Percentiles rank a stretch among this genome's conserved stretches.
Conservation (phyloP, 2,329 filamentous ascomycete genomes). For the Apiospora hydei region DNA sequence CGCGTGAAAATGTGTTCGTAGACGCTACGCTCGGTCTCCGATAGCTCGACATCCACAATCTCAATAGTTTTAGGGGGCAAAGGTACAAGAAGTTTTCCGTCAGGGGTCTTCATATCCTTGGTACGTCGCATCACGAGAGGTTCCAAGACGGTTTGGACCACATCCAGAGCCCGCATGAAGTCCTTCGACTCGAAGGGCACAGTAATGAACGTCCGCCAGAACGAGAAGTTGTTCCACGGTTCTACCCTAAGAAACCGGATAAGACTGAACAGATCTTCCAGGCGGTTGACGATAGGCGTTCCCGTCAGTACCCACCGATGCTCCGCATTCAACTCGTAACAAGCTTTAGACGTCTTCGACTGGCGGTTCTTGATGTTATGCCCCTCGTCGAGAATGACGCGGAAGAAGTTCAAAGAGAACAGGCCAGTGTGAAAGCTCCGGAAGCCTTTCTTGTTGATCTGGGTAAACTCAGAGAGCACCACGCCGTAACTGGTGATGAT, state of each 20-base stretch:
- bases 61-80: constrained; percentile 82
- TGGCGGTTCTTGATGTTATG: constrained; percentile 91
- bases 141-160: constrained; percentile 95
- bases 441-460: constrained; percentile 73
- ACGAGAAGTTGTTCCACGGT: constrained; percentile 98
- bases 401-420: constrained; percentile 93
- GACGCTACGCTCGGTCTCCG: constrained; percentile 83
- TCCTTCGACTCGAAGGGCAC: constrained; percentile 96
- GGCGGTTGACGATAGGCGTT: constrained; percentile 93
- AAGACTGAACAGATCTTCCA: constrained; percentile 93
- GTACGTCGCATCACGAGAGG: constrained; percentile 94
- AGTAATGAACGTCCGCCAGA: constrained; percentile 99
- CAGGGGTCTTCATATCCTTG: constrained; percentile 97
- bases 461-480: constrained; percentile 87
- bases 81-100: constrained; percentile 76
- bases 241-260: constrained; percentile 93
- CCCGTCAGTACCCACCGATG: constrained; percentile 95
- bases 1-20: constrained; percentile 89
- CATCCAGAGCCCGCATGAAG: constrained; percentile 90
- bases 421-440: constrained; percentile 73
- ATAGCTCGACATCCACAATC: constrained; percentile 89
- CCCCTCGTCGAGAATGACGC: constrained; percentile 93
- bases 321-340: constrained; percentile 84
- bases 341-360: constrained; percentile 94
- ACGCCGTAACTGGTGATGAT: constrained; percentile 96